Evolutionary conservation across 2,329 filamentous ascomycete species (phyloP).

Genomic region (Pestalotiopsis sp.): DNA sequence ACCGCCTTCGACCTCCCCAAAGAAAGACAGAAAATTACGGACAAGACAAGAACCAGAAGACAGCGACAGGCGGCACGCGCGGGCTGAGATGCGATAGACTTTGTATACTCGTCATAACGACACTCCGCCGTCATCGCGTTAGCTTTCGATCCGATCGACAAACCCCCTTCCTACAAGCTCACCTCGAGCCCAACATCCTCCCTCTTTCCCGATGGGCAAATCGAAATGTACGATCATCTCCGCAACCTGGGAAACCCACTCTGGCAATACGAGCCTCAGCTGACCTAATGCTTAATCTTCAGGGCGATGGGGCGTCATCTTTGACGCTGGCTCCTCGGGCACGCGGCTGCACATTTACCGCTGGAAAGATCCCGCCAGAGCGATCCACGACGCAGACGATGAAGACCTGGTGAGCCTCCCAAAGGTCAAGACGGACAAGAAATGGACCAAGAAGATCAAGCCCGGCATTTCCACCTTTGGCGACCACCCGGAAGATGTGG

Average conservation of each 20-base stretch:
- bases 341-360: slow-evolving; percentile 93
- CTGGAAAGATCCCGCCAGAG: slow-evolving; percentile 79
- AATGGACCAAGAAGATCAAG: slow-evolving; percentile 91
- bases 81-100: slow-evolving; percentile 2
- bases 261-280: background rate
- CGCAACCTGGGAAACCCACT: background rate
- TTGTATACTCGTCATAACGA: background rate
- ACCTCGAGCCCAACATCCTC: background rate
- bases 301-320: slow-evolving; percentile 86
- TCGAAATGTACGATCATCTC: slow-evolving; percentile 13
- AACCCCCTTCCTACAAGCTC: background rate
- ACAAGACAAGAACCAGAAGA: background rate
- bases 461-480: slow-evolving; percentile 93
- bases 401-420: slow-evolving; percentile 72
- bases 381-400: slow-evolving; percentile 61
- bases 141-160: background rate
- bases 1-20: background rate
- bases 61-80: background rate
- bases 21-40: background rate
- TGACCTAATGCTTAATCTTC: background rate
- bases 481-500: slow-evolving; percentile 74
- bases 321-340: slow-evolving; percentile 97
- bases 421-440: slow-evolving; percentile 78
- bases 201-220: slow-evolving; percentile 13
- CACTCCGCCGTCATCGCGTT: background rate